Percentiles rank a stretch among this genome's conserved stretches.
Evolutionary conservation across 2,329 filamentous ascomycete species (phyloP).

Genomic region (Domatiomyces globalis): DNA sequence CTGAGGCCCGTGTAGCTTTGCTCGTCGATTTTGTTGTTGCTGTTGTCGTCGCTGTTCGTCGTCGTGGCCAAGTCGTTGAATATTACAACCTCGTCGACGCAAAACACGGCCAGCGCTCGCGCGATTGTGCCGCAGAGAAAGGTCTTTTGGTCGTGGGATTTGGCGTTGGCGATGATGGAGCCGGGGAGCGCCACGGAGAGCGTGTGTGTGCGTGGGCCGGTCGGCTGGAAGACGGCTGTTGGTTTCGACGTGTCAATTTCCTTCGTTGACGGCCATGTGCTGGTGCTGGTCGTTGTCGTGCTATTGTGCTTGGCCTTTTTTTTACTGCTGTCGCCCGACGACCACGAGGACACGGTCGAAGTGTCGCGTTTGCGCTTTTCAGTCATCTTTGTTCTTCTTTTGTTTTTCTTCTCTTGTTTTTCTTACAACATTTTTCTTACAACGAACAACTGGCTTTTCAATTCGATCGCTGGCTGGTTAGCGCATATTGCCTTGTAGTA

Average conservation of each 20-base stretch:
- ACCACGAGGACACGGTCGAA: not conserved
- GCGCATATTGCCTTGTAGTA: too few species aligned
- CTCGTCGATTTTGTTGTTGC: slow-evolving; percentile 33
- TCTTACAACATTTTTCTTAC: too few species aligned
- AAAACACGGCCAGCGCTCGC: slow-evolving; percentile 68
- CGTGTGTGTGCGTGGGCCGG: slow-evolving; percentile 53
- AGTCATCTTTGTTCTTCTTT: not conserved
- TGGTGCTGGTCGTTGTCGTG: not conserved
- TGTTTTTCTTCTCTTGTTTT: not conserved
- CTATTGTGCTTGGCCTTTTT: too few species aligned
- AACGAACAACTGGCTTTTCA: not conserved
- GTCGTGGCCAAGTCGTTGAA: slow-evolving; percentile 52
- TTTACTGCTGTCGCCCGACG: too few species aligned
- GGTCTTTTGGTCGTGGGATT: slow-evolving; percentile 62
- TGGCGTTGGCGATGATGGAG: slow-evolving; percentile 56
- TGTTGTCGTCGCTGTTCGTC: slow-evolving; percentile 24
- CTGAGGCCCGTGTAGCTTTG: slow-evolving; percentile 50
- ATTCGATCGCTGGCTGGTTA: too few species aligned
- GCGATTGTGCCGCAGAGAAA: slow-evolving; percentile 61
- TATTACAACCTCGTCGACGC: slow-evolving; percentile 68
- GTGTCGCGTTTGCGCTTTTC: not conserved
- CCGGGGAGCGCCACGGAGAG: slow-evolving; percentile 65
- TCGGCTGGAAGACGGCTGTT: slow-evolving; percentile 53
- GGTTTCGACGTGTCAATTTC: slow-evolving; percentile 49
- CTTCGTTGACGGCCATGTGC: not conserved